These are phyloP conservation scores for Cyberlindnera sargentensis DNA, from an alignment of 805 yeast genomes.

Conservation along the genomic window DNA sequence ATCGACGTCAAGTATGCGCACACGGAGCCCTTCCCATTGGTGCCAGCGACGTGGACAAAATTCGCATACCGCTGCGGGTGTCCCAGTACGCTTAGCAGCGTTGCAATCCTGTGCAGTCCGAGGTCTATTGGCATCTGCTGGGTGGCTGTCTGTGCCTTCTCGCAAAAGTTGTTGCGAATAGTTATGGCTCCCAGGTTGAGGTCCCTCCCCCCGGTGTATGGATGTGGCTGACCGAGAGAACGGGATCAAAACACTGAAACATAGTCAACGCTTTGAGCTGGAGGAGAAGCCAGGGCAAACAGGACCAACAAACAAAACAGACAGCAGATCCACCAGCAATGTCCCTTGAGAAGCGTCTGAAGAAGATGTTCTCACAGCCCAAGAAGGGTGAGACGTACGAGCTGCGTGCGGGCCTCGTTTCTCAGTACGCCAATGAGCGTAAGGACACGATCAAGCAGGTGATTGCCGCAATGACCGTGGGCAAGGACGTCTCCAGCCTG, in stretches of 20 bases:
- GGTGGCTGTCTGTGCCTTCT: too few relatives aligned
- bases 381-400: conserved; percentile 82
- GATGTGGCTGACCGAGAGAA: too few relatives aligned
- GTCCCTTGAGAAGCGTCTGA: conserved; percentile 43
- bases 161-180: too few relatives aligned
- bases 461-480: conserved; percentile 96
- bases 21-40: conserved; percentile 95
- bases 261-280: too few relatives aligned
- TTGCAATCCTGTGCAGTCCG: conserved; percentile 45
- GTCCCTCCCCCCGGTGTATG: too few relatives aligned
- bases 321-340: neutral
- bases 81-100: conserved; percentile 45
- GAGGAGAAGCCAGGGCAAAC: too few relatives aligned
- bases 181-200: too few relatives aligned
- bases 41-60: conserved; percentile 90
- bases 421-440: conserved; percentile 90
- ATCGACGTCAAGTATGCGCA: conserved; percentile 73
- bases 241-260: too few relatives aligned
- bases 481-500: conserved; percentile 89
- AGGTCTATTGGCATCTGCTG: conserved; percentile 38
- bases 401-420: conserved; percentile 81
- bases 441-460: conserved; percentile 96
- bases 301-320: too few relatives aligned
- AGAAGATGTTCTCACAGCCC: conserved; percentile 52
- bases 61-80: conserved; percentile 61